Evolutionary conservation across 106 monocot genomes (phyloP), one percentile per base, ranked within the genome.

Genomic region (Phalaenopsis equestris): DNA sequence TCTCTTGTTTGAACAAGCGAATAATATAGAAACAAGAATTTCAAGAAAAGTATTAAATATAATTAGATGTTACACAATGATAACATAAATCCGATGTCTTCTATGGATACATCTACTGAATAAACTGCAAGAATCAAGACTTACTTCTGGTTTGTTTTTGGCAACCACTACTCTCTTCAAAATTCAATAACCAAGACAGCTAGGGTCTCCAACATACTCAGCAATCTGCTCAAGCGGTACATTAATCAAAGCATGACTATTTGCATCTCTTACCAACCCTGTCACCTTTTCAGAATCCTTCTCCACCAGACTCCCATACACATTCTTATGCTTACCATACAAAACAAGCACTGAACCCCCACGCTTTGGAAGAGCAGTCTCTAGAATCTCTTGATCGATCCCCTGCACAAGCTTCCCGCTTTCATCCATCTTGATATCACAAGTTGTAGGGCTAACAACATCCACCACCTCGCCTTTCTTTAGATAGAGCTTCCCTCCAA

Each of bases 381-480:
- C 99, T 15, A 99, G 84, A 10, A 93, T 85, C 52, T 86, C 93
- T 75, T 99, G 94, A 77, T 93, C 90, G 48, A 99, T 87, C 10
- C 95, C 89, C 81, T 98, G 92, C 65, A 99, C 77, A 6, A 99
- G 78, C 64, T 88, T 92, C 78, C 81, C 75, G 72, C 47, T 84
- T 73, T 83, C 97, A 83, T 99, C 99, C 89, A 99, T 95, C 18
- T 81, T 83, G 23, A 99, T 78, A 80, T 94, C 95, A 18, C 99
- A 99, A 0, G 77, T 86, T 49, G 86, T 88, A n/a, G 91, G 95
- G 5, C 91, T 88, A 14, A 95, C 88, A 24, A 99, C 99, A 85
- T 99, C 99, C 21, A 90, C 81, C 15, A 99, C 84, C 86, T 88
- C 81, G 23, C 99, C 99, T 77, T 99, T 99, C 88, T 95, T 91